Conservation (phyloP, 2,329 filamentous ascomycete genomes). For the Ilyonectria sp. region DNA sequence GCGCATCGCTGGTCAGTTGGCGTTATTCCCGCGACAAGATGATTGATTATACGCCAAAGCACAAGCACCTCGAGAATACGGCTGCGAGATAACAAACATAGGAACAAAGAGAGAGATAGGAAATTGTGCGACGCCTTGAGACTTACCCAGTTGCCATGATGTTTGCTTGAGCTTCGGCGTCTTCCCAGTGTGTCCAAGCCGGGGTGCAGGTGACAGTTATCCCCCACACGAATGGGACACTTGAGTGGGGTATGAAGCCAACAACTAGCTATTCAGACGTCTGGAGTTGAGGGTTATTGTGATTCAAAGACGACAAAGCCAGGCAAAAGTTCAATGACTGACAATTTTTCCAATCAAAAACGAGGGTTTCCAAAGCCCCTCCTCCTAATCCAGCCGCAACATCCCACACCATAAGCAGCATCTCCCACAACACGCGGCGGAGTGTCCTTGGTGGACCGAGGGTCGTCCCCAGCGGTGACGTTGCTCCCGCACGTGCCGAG, state of each 20-base stretch:
- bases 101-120: not conserved
- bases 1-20: slow-evolving; percentile 10
- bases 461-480: slow-evolving; percentile 1
- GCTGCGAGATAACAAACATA: not conserved
- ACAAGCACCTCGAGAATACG: not conserved
- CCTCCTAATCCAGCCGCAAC: not conserved
- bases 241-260: not conserved
- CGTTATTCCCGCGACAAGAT: not conserved
- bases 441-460: slow-evolving; percentile 20
- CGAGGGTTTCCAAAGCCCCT: too few relatives aligned
- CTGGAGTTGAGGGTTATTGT: not conserved
- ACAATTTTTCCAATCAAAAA: not conserved
- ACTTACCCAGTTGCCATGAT: slow-evolving; percentile 27
- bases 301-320: not conserved
- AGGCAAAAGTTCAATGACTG: not conserved
- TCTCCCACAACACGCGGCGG: slow-evolving; percentile 9
- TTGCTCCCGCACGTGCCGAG: slow-evolving; percentile 23
- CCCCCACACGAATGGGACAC: not conserved
- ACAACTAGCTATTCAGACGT: not conserved
- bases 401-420: not conserved
- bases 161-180: slow-evolving; percentile 19
- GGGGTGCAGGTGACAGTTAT: not conserved
- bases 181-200: slow-evolving; percentile 4
- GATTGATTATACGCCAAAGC: not conserved
- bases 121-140: not conserved